Conservation (phyloP, 805 yeast species). For the Kuraishia floccosa region DNA sequence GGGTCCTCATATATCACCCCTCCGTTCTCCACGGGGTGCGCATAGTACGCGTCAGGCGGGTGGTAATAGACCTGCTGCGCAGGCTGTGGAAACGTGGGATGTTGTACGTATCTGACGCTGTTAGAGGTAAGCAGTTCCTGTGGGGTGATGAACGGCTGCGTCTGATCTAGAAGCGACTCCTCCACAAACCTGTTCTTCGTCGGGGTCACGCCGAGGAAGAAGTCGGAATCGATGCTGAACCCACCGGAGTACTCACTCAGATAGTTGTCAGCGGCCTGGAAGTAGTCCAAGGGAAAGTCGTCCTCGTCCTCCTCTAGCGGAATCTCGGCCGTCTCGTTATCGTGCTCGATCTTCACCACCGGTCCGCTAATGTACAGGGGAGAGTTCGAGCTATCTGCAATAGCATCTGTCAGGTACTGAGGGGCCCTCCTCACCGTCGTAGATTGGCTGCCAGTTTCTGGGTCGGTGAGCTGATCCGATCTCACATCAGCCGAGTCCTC, state of each 20-base stretch:
- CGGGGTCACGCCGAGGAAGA: not conserved
- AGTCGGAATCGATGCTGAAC: not conserved
- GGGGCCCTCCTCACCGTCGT: too few species aligned
- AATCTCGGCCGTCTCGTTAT: not conserved
- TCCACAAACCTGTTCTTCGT: not conserved
- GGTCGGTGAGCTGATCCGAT: too few species aligned
- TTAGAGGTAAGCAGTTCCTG: not conserved
- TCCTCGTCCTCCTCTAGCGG: constrained; percentile 26
- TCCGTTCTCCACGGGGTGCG: too few species aligned
- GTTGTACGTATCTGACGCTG: constrained; percentile 1
- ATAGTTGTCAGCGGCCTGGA: constrained; percentile 10
- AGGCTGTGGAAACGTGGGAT: too few species aligned
- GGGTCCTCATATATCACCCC: too few species aligned
- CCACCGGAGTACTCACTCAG: not conserved
- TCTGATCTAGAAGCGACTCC: constrained; percentile 1
- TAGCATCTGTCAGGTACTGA: too few species aligned
- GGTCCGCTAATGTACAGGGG: constrained; percentile 4
- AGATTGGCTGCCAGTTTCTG: too few species aligned
- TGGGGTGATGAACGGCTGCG: not conserved
- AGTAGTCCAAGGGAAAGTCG: constrained; percentile 65
- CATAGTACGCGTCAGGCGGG: too few species aligned
- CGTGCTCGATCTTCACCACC: not conserved
- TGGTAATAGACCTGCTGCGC: too few species aligned
- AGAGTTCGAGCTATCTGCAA: too few species aligned
- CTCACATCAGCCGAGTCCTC: too few species aligned